Conservation (phyloP, 192 early-diverging fungal species). For the Kickxella alabastrina region DNA sequence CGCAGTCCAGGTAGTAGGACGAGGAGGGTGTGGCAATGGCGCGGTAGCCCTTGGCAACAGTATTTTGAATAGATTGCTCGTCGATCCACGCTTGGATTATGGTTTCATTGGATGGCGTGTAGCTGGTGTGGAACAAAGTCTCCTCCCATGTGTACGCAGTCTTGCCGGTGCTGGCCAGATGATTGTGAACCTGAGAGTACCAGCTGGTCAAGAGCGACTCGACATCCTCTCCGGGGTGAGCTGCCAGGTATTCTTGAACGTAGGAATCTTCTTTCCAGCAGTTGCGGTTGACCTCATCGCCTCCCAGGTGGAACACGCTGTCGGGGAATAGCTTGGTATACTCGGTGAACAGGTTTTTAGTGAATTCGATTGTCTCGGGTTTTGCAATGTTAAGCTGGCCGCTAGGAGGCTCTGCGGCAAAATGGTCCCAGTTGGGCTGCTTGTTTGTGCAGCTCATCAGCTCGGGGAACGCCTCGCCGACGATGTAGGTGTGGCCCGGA, state of each 20-base stretch:
- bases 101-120: slow-evolving; percentile 50
- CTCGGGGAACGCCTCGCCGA: slow-evolving; percentile 45
- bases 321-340: slow-evolving; percentile 59
- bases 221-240: neutral
- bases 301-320: slow-evolving; percentile 59
- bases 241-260: slow-evolving; percentile 5
- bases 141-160: slow-evolving; percentile 70
- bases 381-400: slow-evolving; percentile 66
- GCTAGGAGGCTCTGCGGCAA: slow-evolving; percentile 60
- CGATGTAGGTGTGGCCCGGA: slow-evolving; percentile 59
- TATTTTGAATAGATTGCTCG: slow-evolving; percentile 39
- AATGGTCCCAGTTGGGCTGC: slow-evolving; percentile 51
- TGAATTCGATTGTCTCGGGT: slow-evolving; percentile 55
- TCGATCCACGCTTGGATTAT: slow-evolving; percentile 60
- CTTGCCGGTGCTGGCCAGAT: slow-evolving; percentile 42
- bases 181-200: slow-evolving; percentile 40
- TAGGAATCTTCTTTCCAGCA: slow-evolving; percentile 52
- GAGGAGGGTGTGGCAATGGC: slow-evolving; percentile 52
- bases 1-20: slow-evolving; percentile 64
- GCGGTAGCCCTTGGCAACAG: slow-evolving; percentile 54
- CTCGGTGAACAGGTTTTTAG: slow-evolving; percentile 57
- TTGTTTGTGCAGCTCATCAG: slow-evolving; percentile 47
- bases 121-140: slow-evolving; percentile 42
- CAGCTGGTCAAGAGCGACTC: slow-evolving; percentile 20
- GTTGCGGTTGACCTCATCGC: slow-evolving; percentile 60